These are phyloP conservation scores for Cornus florida DNA, from an alignment of 148 eudicot species.

Conservation along the genomic window DNA sequence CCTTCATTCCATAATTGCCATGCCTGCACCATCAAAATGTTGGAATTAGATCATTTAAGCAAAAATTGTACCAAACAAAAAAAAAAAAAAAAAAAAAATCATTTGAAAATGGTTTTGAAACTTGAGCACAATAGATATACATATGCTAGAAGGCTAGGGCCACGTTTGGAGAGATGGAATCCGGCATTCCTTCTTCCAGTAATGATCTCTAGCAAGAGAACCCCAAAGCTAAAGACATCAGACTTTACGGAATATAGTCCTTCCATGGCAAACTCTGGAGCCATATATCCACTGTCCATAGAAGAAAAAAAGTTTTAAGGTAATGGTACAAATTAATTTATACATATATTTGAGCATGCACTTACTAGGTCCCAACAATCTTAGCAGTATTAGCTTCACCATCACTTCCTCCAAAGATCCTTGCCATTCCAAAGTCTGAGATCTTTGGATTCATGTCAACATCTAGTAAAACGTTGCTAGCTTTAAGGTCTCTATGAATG, in stretches of 20 bases:
- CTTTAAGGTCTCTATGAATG: conserved; percentile 45
- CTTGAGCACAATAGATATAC: not conserved
- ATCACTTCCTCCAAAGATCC: conserved; percentile 29
- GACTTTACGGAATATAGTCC: conserved; percentile 38
- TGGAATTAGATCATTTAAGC: not conserved
- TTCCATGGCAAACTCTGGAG: conserved; percentile 47
- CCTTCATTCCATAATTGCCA: conserved; percentile 42
- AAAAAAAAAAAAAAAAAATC: too few species aligned
- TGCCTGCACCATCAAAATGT: conserved; percentile 15
- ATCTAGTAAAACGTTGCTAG: conserved; percentile 45
- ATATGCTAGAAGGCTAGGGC: conserved; percentile 28
- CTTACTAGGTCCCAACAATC: conserved; percentile 43
- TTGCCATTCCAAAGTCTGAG: conserved; percentile 49
- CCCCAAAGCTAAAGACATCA: conserved; percentile 45
- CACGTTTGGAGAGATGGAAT: conserved; percentile 6
- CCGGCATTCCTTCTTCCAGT: conserved; percentile 33
- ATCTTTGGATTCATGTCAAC: conserved; percentile 41
- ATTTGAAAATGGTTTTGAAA: too few species aligned
- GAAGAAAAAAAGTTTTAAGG: not conserved
- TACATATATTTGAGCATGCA: not conserved
- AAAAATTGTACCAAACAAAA: not conserved
- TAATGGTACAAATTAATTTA: too few species aligned
- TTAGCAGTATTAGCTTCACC: conserved; percentile 23
- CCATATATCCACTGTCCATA: conserved; percentile 40
- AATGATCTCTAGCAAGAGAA: conserved; percentile 34